Percentiles rank a stretch among this genome's conserved stretches.
phyloP scores from a whole-genome alignment of 306 rosid genomes.

The Prunus mira region DNA sequence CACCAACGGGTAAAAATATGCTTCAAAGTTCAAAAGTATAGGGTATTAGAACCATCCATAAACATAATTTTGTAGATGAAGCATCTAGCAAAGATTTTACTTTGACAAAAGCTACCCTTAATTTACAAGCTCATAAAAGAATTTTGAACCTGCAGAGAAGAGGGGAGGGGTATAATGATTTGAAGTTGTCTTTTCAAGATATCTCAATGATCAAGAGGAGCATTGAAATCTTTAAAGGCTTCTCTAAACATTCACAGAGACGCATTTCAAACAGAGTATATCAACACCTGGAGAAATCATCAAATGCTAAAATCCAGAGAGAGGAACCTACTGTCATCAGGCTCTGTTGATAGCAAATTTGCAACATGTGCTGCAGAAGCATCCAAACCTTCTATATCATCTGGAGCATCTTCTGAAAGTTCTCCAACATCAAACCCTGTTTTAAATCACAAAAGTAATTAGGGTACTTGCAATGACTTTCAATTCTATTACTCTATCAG shows the following conservation, averaged over 20 bases:
- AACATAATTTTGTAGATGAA: background rate
- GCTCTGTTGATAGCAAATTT: constrained; percentile 88
- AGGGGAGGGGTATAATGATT: background rate
- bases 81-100: background rate
- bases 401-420: constrained; percentile 79
- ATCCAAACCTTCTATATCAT: constrained; percentile 94
- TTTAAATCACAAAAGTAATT: constrained; percentile 7
- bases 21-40: background rate
- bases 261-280: background rate
- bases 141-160: background rate
- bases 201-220: background rate
- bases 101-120: background rate
- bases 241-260: background rate
- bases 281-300: background rate
- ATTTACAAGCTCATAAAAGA: background rate
- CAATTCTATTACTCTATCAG: background rate
- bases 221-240: background rate
- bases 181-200: background rate
- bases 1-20: background rate
- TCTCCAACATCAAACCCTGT: constrained; percentile 96
- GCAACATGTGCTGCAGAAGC: constrained; percentile 92
- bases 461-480: background rate
- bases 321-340: constrained; percentile 76
- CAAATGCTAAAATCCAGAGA: constrained; percentile 7
- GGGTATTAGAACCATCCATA: background rate